A percentile compares a stretch with the other conserved stretches of the same genome.
phyloP scores from a whole-genome alignment of 2,329 filamentous ascomycete species.

The Ophiostoma angusticollis region DNA sequence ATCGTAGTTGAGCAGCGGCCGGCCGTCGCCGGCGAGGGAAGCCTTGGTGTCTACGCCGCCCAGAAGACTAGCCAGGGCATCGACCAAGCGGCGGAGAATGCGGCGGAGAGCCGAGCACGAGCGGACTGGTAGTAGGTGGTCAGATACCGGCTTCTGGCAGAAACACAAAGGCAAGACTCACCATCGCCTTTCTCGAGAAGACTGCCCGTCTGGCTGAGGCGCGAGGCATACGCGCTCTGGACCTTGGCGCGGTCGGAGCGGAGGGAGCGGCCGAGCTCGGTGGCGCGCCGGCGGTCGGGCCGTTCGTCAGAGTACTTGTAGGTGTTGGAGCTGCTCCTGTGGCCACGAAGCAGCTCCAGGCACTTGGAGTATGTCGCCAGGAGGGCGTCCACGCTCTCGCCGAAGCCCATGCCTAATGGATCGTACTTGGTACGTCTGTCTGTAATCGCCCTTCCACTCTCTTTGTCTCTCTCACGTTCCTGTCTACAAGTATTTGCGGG shows the following conservation, averaged over 20 bases:
- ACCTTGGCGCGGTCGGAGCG: conserved; percentile 29
- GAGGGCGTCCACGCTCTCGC: conserved; percentile 29
- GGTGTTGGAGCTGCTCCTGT: background rate
- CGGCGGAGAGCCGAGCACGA: conserved; percentile 27
- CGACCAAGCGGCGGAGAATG: conserved; percentile 30
- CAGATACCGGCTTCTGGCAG: background rate
- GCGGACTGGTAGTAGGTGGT: conserved; percentile 18
- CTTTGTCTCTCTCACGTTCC: background rate
- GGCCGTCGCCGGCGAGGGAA: no score
- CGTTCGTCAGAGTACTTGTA: background rate
- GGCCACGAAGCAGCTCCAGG: conserved; percentile 23
- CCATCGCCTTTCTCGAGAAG: conserved; percentile 35
- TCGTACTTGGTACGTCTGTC: background rate
- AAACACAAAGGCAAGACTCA: conserved; percentile 21
- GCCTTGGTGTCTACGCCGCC: conserved; percentile 20
- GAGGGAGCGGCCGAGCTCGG: conserved; percentile 20
- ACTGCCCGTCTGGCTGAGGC: conserved; percentile 27
- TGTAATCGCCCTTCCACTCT: no score
- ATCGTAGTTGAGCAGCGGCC: conserved; percentile 30
- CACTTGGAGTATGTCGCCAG: conserved; percentile 36
- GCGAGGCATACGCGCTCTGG: conserved; percentile 28
- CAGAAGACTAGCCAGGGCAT: conserved; percentile 28
- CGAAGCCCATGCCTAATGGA: conserved; percentile 24
- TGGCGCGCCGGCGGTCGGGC: background rate
- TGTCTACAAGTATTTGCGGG: background rate